Conservation (phyloP, 2,329 filamentous ascomycete genomes). For the Phymatotrichopsis omnivora region DNA sequence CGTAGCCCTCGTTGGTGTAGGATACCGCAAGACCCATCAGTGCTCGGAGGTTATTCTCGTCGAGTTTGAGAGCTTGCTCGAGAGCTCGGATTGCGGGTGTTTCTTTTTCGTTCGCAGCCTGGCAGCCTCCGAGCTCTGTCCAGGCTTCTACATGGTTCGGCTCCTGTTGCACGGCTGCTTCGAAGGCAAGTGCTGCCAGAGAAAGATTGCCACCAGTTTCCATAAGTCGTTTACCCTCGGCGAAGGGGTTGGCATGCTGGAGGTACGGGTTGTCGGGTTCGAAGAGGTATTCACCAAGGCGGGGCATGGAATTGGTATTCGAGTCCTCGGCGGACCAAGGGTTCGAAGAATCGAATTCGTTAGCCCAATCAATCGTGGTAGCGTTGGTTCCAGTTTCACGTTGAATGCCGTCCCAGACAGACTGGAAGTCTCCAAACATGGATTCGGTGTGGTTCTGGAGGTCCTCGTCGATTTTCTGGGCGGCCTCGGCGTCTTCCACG, state of each 20-base stretch:
- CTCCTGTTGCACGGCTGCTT: conserved; percentile 87
- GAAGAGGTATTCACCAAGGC: conserved; percentile 82
- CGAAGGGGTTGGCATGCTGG: conserved; percentile 71
- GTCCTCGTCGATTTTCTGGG: conserved; percentile 70
- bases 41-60: conserved; percentile 75
- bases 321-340: conserved; percentile 54
- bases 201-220: conserved; percentile 88
- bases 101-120: conserved; percentile 98
- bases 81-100: conserved; percentile 87
- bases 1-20: conserved; percentile 98
- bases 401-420: conserved; percentile 74
- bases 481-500: conserved; percentile 46
- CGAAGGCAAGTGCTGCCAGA: conserved; percentile 84
- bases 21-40: conserved; percentile 93
- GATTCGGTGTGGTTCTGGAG: conserved; percentile 66
- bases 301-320: conserved; percentile 56
- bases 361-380: conserved; percentile 65
- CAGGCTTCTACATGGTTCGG: conserved; percentile 82
- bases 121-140: conserved; percentile 81
- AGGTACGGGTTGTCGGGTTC: conserved; percentile 89
- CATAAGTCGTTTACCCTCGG: conserved; percentile 88
- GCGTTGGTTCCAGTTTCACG: conserved; percentile 52
- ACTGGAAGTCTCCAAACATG: conserved; percentile 80
- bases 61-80: conserved; percentile 79
- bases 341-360: conserved; percentile 51